Percentiles rank a stretch among this genome's conserved stretches.
phyloP scores from a whole-genome alignment of 2,329 filamentous ascomycete genomes.

The Colletotrichum cordylinicola region DNA sequence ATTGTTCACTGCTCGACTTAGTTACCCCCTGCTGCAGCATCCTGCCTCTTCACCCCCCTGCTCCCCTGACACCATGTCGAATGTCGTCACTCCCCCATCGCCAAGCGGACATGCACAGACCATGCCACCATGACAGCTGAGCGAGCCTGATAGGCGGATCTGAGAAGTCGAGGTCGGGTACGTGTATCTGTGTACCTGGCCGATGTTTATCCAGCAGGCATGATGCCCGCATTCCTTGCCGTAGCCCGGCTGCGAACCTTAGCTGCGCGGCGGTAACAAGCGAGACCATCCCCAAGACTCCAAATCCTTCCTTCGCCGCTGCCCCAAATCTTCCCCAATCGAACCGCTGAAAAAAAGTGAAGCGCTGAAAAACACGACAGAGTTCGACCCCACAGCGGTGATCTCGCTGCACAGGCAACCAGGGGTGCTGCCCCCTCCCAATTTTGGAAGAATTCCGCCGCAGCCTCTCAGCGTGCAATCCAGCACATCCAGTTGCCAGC shows the following conservation, averaged over 20 bases:
- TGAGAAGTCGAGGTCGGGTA: not conserved
- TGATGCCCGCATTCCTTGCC: slow-evolving; percentile 15
- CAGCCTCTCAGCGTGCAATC: not conserved
- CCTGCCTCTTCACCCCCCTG: not conserved
- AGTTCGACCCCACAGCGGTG: slow-evolving; percentile 5
- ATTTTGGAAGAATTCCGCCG: not conserved
- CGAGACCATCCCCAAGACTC: not conserved
- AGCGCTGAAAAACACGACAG: not conserved
- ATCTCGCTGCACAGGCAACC: not conserved
- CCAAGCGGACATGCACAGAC: not conserved
- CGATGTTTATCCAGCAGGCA: slow-evolving; percentile 6
- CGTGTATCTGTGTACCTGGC: not conserved
- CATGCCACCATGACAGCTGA: not conserved
- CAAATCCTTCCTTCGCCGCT: not conserved
- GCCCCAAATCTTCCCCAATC: not conserved
- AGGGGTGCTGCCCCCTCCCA: not conserved
- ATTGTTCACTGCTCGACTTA: not conserved
- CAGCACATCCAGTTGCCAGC: not conserved
- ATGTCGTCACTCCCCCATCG: slow-evolving; percentile 18
- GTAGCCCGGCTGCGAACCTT: not conserved
- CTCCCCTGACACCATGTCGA: not conserved
- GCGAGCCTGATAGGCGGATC: not conserved
- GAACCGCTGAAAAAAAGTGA: not conserved
- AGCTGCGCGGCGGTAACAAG: not conserved
- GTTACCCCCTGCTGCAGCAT: not conserved